phyloP scores from a whole-genome alignment of 2,329 filamentous ascomycete genomes.

The Cladosporium austrohemisphaericum region DNA sequence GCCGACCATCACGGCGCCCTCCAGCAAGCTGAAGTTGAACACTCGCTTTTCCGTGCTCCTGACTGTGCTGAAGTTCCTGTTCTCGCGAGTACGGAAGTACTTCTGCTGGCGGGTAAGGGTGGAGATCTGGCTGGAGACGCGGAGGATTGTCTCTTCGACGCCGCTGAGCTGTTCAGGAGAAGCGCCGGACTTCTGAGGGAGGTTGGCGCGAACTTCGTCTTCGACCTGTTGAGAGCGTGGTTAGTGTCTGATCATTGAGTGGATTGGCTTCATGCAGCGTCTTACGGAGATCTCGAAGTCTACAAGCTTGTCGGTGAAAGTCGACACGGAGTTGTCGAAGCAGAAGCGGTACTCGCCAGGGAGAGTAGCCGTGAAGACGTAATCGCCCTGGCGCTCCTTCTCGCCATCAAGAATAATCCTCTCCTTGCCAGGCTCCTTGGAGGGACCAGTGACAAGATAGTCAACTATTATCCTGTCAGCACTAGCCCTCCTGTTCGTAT shows the following conservation, averaged over 20 bases:
- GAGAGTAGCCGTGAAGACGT: conserved; percentile 90
- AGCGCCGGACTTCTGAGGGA: conserved; percentile 85
- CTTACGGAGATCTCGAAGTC: conserved; percentile 94
- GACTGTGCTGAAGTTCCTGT: conserved; percentile 97
- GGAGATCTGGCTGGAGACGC: conserved; percentile 86
- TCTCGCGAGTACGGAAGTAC: conserved; percentile 98
- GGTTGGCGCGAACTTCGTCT: conserved; percentile 74
- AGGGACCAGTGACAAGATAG: conserved; percentile 80
- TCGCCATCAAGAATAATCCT: conserved; percentile 78
- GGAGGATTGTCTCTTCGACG: conserved; percentile 92
- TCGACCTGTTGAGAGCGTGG: conserved; percentile 63
- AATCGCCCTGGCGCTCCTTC: conserved; percentile 94
- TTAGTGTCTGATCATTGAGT: background rate
- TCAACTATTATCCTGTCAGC: conserved; percentile 54
- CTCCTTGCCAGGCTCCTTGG: conserved; percentile 45
- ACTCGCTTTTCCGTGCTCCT: conserved; percentile 92
- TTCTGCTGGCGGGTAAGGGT: conserved; percentile 97
- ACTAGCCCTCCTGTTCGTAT: background rate
- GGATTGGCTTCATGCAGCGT: conserved; percentile 16
- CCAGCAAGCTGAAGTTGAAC: conserved; percentile 94
- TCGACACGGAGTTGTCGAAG: conserved; percentile 98
- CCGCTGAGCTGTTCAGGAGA: conserved; percentile 82
- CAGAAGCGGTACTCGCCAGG: conserved; percentile 92
- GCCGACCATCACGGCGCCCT: conserved; percentile 82
- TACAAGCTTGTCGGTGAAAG: conserved; percentile 93